Evolutionary conservation across 306 rosid genomes (phyloP).

Genomic region (Ormosia semicastrata): DNA sequence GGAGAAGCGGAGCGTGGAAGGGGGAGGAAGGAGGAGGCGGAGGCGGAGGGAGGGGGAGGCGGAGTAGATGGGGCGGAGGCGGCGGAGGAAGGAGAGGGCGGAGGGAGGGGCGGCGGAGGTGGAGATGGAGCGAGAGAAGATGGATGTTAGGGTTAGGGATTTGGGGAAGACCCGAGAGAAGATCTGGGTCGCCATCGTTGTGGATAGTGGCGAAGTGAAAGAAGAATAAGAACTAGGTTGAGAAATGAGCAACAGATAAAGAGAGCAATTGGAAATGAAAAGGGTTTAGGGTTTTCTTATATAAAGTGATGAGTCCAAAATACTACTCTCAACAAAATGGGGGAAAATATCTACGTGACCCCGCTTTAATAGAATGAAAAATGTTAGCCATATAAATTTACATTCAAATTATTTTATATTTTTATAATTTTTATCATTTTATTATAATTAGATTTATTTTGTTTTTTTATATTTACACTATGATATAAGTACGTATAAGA

Average conservation of each 20-base stretch:
- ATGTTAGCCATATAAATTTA: too few species aligned
- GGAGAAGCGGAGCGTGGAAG: slow-evolving; percentile 44
- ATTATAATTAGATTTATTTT: neutral
- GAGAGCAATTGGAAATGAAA: neutral
- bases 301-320: slow-evolving; percentile 4
- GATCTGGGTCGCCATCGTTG: slow-evolving; percentile 65
- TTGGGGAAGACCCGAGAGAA: slow-evolving; percentile 60
- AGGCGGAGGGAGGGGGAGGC: slow-evolving; percentile 28
- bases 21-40: slow-evolving; percentile 10
- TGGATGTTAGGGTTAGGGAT: slow-evolving; percentile 42
- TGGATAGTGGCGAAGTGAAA: neutral
- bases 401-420: too few species aligned
- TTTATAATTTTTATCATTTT: neutral
- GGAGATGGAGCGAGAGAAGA: slow-evolving; percentile 39
- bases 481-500: too few species aligned
- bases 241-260: neutral
- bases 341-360: neutral
- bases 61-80: slow-evolving; percentile 73
- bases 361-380: neutral
- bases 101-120: slow-evolving; percentile 33
- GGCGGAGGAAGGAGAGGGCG: slow-evolving; percentile 49
- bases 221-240: neutral
- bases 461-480: neutral
- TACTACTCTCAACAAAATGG: neutral
- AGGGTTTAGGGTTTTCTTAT: slow-evolving; percentile 27